Conservation (phyloP, 148 eudicot genomes). For the Amaranthus hypochondriacus region DNA sequence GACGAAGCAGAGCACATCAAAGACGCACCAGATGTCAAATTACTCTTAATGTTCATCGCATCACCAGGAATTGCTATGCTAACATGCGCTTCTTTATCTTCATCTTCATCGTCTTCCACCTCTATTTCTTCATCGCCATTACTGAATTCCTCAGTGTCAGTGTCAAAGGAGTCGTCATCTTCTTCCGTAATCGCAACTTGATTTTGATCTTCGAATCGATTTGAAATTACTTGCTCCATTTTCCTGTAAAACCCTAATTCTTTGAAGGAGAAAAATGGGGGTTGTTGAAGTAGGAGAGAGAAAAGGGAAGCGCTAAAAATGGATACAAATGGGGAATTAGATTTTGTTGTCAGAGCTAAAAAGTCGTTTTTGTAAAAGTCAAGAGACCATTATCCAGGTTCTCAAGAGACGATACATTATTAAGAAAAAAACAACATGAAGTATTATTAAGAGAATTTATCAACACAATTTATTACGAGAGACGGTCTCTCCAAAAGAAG, state of each 20-base stretch:
- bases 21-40: not conserved
- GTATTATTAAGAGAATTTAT: too few relatives aligned
- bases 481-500: too few relatives aligned
- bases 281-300: not conserved
- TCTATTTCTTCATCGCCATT: conserved; percentile 15
- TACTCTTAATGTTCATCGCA: not conserved
- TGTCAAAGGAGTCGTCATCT: conserved; percentile 11
- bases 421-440: too few relatives aligned
- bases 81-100: conserved; percentile 16
- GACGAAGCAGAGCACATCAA: conserved; percentile 6
- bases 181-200: conserved; percentile 12
- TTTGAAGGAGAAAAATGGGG: not conserved
- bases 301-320: conserved; percentile 9
- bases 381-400: conserved; percentile 2
- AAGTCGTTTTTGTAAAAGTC: not conserved
- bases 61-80: conserved; percentile 12
- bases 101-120: conserved; percentile 1
- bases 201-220: not conserved
- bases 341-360: conserved; percentile 26
- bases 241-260: conserved; percentile 8
- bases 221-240: conserved; percentile 18
- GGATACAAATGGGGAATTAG: conserved; percentile 13
- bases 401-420: conserved; percentile 9
- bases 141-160: conserved; percentile 23
- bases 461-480: too few relatives aligned